A percentile compares a stretch with the other conserved stretches of the same genome.
Evolutionary conservation across 257 asterid genomes (phyloP).

Genomic region (Solanum chmielewskii): DNA sequence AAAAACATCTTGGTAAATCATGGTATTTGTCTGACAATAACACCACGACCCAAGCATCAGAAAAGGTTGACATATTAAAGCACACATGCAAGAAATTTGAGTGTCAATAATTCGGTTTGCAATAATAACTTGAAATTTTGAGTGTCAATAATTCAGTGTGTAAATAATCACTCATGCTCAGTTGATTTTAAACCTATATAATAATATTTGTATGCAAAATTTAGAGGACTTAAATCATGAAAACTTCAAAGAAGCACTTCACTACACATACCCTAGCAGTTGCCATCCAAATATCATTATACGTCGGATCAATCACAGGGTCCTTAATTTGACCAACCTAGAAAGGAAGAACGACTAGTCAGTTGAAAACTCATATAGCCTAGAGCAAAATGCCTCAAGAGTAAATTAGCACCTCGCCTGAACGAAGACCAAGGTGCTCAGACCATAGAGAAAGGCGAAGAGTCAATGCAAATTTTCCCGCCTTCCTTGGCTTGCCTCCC

Average conservation of each 20-base stretch:
- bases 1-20: constrained; percentile 83
- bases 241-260: not conserved
- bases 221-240: not conserved
- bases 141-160: not conserved
- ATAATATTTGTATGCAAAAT: not conserved
- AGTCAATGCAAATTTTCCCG: constrained; percentile 82
- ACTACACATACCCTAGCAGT: constrained; percentile 70
- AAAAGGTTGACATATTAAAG: not conserved
- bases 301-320: constrained; percentile 77
- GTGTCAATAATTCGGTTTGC: not conserved
- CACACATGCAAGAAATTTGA: not conserved
- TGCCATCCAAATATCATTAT: constrained; percentile 91
- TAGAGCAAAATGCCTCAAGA: not conserved
- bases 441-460: constrained; percentile 90
- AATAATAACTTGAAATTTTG: not conserved
- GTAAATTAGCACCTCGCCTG: constrained; percentile 44
- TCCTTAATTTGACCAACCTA: constrained; percentile 65
- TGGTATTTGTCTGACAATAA: constrained; percentile 65
- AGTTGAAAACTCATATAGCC: not conserved
- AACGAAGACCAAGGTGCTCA: constrained; percentile 86
- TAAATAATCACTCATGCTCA: not conserved
- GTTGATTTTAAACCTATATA: not conserved
- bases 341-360: not conserved
- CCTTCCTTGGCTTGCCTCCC: constrained; percentile 77
- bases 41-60: not conserved